Evolutionary conservation across 495 filamentous ascomycete species (phyloP), one percentile per base, ranked within the genome.

Genomic region (Acidiella bohemica): DNA sequence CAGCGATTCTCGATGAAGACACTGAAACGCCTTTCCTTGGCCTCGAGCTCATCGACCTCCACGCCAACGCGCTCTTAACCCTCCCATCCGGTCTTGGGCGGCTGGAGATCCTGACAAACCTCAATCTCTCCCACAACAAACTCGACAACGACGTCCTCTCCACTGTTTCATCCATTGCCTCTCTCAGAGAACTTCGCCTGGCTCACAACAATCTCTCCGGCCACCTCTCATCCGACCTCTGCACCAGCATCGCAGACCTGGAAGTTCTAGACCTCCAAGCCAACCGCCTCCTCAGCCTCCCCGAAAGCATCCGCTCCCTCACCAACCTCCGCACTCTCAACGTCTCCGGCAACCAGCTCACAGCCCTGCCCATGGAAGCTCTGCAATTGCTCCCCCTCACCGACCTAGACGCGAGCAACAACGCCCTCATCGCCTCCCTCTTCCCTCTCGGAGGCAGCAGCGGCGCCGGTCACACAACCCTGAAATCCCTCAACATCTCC

Each of bases 91-190:
- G 88, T 0, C 54, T 96, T 38, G 67, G 81, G 49, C 67, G 80
- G 32, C 65, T 95, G 26, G 64, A 76, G 28, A 60, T 72, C 40
- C 63, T 99, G 32, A 84, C 80, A 8, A 74, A 70, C 7, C 67
- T 99, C 18, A 95, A 95, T 51, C 59, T 99, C 44, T 82, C 87
- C 1, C 76, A 81, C 45, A 97, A 97, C 57, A 70, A 75, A 27
- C 70, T 97, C 20, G 64, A 61, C 1, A 79, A 82, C 58, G 66
- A 71, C 32, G 70, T 72, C 32, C 66, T 95, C 4, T 68, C 80
- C n/a, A 61, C 82, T 20, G 70, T 96, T 12, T 65, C 71, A 21
- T 73, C 85, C 51, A 75, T 94, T 24, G 53, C 56, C 4, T 67
- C 69, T 16, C 63, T 99, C 17, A 68, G 75, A 19, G 86, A 95